These are phyloP conservation scores for Hygrophorus russula DNA, from an alignment of 768 basidiomycete species.

Conservation along the genomic window DNA sequence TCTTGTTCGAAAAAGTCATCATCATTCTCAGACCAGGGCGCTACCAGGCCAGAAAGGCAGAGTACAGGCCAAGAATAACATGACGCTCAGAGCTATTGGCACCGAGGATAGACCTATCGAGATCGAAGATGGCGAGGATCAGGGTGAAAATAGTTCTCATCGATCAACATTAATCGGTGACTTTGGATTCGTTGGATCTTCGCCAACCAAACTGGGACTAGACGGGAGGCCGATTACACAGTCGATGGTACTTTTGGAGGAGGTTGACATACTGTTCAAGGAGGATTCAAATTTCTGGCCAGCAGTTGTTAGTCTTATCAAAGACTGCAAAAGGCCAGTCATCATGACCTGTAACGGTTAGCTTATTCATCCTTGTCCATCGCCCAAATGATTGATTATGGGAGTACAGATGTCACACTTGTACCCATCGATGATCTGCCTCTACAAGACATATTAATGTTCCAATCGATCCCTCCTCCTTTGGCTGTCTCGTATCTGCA, in stretches of 20 bases:
- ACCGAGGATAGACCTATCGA: neutral
- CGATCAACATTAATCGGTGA: constrained; percentile 8
- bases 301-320: constrained; percentile 70
- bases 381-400: constrained; percentile 4
- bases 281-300: constrained; percentile 85
- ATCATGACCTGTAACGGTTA: constrained; percentile 93
- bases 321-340: constrained; percentile 76
- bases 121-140: neutral
- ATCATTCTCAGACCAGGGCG: neutral
- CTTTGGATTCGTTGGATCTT: constrained; percentile 13
- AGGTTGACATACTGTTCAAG: constrained; percentile 87
- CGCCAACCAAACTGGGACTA: neutral
- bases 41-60: neutral
- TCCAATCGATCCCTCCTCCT: constrained; percentile 43
- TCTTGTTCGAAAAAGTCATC: constrained; percentile 38
- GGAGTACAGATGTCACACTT: constrained; percentile 48
- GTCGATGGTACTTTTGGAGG: constrained; percentile 86
- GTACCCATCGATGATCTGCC: constrained; percentile 70
- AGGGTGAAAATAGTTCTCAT: constrained; percentile 6
- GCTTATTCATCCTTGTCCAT: constrained; percentile 14
- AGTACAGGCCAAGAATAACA: neutral
- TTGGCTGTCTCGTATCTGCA: constrained; percentile 62
- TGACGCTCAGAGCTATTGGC: neutral
- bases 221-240: constrained; percentile 27
- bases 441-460: constrained; percentile 59